A percentile compares a stretch with the other conserved stretches of the same genome.
phyloP scores from a whole-genome alignment of 208 protist species.

The Porcisia hertigi region DNA sequence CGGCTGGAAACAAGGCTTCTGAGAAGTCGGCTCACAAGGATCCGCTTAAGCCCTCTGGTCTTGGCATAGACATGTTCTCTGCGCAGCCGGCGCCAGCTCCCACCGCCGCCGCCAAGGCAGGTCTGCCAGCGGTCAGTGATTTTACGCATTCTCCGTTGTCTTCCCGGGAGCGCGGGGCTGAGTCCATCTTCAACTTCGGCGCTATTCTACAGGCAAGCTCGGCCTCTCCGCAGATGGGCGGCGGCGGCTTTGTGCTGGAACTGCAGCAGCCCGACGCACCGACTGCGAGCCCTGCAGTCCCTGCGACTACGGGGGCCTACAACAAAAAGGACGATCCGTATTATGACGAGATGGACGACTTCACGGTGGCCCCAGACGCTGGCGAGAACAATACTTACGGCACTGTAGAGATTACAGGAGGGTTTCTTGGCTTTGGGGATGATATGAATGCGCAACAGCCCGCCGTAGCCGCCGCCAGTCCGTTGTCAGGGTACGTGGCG shows the following conservation, averaged over 20 bases:
- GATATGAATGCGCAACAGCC: conserved; percentile 4
- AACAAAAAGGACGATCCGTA: conserved; percentile 57
- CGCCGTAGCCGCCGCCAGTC: background rate
- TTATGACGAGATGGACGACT: conserved; percentile 81
- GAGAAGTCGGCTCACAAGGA: conserved; percentile 32
- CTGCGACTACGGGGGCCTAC: conserved; percentile 15
- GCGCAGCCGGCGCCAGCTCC: conserved; percentile 14
- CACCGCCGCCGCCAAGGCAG: conserved; percentile 1
- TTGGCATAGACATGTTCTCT: conserved; percentile 67
- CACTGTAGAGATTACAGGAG: conserved; percentile 40
- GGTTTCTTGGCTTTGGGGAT: conserved; percentile 33
- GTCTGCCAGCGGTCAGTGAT: conserved; percentile 21
- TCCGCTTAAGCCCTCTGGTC: conserved; percentile 39
- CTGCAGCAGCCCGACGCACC: conserved; percentile 17
- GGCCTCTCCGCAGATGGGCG: background rate
- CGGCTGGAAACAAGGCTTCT: background rate
- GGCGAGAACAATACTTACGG: conserved; percentile 17
- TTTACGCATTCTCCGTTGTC: conserved; percentile 14
- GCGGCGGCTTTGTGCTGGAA: conserved; percentile 32
- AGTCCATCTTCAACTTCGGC: conserved; percentile 36
- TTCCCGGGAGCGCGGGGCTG: background rate
- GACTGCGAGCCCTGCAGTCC: conserved; percentile 6
- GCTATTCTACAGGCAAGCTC: conserved; percentile 18
- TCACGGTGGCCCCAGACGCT: conserved; percentile 35
- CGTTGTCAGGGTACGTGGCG: conserved; percentile 8